Percentiles rank a stretch among this genome's conserved stretches.
Conservation (phyloP, 169 alveolate genomes). For the Plasmodium inui region DNA sequence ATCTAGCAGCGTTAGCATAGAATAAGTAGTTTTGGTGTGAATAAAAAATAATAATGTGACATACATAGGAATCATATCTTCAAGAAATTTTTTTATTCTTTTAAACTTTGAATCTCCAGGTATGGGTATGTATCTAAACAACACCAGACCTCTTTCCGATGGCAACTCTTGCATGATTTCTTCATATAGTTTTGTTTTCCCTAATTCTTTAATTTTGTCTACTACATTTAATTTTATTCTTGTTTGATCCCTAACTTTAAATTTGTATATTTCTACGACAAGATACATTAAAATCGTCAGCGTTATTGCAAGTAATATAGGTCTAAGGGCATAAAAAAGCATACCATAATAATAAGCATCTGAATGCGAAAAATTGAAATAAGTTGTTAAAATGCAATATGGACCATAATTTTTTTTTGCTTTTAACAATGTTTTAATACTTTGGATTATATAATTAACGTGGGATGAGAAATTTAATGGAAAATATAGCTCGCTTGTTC, state of each 20-base stretch:
- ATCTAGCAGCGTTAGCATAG: conserved; percentile 86
- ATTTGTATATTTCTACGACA: conserved; percentile 53
- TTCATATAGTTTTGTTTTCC: conserved; percentile 65
- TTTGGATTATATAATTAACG: conserved; percentile 17
- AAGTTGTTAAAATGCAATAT: conserved; percentile 83
- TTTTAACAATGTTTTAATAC: conserved; percentile 24
- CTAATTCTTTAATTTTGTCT: conserved; percentile 76
- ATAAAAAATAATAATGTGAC: conserved; percentile 89
- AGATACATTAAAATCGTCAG: conserved; percentile 83
- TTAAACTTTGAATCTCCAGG: conserved; percentile 86
- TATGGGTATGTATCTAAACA: conserved; percentile 86
- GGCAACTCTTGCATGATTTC: conserved; percentile 80
- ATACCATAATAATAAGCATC: conserved; percentile 86
- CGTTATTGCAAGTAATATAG: conserved; percentile 80
- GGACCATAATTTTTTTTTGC: conserved; percentile 62
- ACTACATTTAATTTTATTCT: conserved; percentile 75
- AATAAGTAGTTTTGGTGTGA: conserved; percentile 84
- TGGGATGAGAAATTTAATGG: conserved; percentile 77
- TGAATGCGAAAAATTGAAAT: conserved; percentile 79
- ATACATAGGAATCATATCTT: conserved; percentile 90
- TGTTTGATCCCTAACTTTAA: conserved; percentile 72
- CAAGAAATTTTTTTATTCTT: conserved; percentile 82
- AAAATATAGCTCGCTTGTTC: conserved; percentile 58
- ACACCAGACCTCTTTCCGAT: conserved; percentile 85
- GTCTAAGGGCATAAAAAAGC: conserved; percentile 83